Conservation (phyloP, 2,329 filamentous ascomycete species). For the Epichloe elymi region DNA sequence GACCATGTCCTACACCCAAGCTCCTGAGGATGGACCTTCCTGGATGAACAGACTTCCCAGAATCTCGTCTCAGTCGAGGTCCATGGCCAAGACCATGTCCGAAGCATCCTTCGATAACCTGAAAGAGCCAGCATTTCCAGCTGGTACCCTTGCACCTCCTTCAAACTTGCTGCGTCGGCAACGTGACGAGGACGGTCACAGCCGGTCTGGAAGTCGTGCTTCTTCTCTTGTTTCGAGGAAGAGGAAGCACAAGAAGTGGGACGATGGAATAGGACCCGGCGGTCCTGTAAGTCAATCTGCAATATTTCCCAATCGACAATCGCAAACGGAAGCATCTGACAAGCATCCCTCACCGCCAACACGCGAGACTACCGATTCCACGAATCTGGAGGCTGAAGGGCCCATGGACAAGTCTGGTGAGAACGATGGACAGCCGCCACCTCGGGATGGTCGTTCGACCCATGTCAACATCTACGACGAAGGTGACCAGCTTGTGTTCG, state of each 20-base stretch:
- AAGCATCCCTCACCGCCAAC: conserved; percentile 17
- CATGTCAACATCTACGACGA: conserved; percentile 65
- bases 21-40: conserved; percentile 71
- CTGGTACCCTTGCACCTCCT: conserved; percentile 60
- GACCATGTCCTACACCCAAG: conserved; percentile 91
- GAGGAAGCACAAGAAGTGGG: conserved; percentile 53
- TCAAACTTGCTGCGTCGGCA: conserved; percentile 72
- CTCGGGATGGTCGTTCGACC: conserved; percentile 6
- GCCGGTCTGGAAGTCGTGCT: conserved; percentile 39
- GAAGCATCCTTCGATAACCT: conserved; percentile 57
- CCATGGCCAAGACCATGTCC: conserved; percentile 74
- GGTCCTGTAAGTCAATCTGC: conserved; percentile 85
- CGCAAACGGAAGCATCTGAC: conserved; percentile 13
- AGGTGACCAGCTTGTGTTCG: conserved; percentile 64
- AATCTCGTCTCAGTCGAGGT: conserved; percentile 55
- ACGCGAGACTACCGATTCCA: conserved; percentile 21
- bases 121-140: conserved; percentile 47
- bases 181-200: conserved; percentile 57
- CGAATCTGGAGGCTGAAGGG: conserved; percentile 20
- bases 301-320: conserved; percentile 54
- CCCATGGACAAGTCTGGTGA: conserved; percentile 18
- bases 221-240: conserved; percentile 48
- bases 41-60: conserved; percentile 92
- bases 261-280: conserved; percentile 62
- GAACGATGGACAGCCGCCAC: conserved; percentile 12